These are phyloP conservation scores for Nissolia schottii DNA, from an alignment of 306 rosid species.

Conservation along the genomic window DNA sequence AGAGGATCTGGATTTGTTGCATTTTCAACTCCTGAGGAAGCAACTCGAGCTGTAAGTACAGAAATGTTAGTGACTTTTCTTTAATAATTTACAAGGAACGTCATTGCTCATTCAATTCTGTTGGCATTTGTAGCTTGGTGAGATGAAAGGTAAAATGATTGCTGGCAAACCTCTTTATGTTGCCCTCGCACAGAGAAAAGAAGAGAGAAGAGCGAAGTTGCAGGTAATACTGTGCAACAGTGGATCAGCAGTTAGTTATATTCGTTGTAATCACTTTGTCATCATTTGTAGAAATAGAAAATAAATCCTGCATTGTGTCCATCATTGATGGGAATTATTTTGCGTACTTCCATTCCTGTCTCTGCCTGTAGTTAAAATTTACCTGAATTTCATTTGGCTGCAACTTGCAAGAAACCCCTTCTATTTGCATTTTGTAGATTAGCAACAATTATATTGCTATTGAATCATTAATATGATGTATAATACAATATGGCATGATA, in stretches of 20 bases:
- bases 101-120: neutral
- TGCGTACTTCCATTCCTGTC: neutral
- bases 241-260: neutral
- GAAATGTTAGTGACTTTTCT: neutral
- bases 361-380: neutral
- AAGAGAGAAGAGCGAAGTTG: conserved; percentile 48
- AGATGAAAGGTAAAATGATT: conserved; percentile 43
- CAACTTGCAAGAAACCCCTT: neutral
- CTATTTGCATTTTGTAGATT: neutral
- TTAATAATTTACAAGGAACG: neutral
- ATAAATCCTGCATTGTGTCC: neutral
- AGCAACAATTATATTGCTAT: neutral
- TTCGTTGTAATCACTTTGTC: neutral
- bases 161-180: conserved; percentile 53
- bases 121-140: conserved; percentile 28
- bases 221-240: conserved; percentile 32
- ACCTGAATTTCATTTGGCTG: neutral
- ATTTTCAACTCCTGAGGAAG: conserved; percentile 44
- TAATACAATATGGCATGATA: neutral
- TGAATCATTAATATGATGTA: neutral
- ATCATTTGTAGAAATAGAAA: neutral
- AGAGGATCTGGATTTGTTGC: conserved; percentile 52
- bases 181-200: conserved; percentile 47
- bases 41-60: conserved; percentile 46
- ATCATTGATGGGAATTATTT: neutral